phyloP scores from a whole-genome alignment of 371 early-diverging fungal genomes.

The Rhizopus delemar region DNA sequence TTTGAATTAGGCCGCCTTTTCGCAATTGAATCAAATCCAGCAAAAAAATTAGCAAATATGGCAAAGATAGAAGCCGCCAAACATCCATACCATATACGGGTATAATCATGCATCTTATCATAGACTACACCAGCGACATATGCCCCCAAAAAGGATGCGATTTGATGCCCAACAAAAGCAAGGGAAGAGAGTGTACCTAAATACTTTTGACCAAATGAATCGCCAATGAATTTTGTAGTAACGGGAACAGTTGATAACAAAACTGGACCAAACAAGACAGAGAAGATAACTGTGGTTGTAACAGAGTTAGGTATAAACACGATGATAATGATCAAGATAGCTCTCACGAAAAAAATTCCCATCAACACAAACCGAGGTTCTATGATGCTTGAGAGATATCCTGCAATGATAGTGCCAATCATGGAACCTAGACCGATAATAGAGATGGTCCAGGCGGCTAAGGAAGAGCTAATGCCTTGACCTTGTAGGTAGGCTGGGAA shows the following conservation, averaged over 20 bases:
- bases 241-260: constrained; percentile 51
- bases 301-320: constrained; percentile 27
- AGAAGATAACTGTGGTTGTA: constrained; percentile 36
- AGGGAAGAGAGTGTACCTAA: constrained; percentile 39
- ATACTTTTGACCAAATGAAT: constrained; percentile 41
- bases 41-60: constrained; percentile 23
- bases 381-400: constrained; percentile 22
- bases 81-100: constrained; percentile 40
- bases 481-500: constrained; percentile 41
- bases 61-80: constrained; percentile 37
- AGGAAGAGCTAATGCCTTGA: constrained; percentile 24
- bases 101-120: constrained; percentile 31
- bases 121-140: constrained; percentile 44
- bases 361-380: constrained; percentile 29
- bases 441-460: constrained; percentile 41
- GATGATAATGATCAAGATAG: constrained; percentile 25
- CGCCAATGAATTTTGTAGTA: constrained; percentile 40
- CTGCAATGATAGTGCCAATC: constrained; percentile 27
- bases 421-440: constrained; percentile 39
- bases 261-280: constrained; percentile 58
- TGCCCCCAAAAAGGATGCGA: constrained; percentile 40
- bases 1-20: neutral
- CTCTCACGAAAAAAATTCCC: constrained; percentile 24
- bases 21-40: constrained; percentile 10
- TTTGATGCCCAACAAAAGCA: constrained; percentile 38